Base-by-base conservation (phyloP, 805 yeast species). In the Yarrowia sp. region DNA sequence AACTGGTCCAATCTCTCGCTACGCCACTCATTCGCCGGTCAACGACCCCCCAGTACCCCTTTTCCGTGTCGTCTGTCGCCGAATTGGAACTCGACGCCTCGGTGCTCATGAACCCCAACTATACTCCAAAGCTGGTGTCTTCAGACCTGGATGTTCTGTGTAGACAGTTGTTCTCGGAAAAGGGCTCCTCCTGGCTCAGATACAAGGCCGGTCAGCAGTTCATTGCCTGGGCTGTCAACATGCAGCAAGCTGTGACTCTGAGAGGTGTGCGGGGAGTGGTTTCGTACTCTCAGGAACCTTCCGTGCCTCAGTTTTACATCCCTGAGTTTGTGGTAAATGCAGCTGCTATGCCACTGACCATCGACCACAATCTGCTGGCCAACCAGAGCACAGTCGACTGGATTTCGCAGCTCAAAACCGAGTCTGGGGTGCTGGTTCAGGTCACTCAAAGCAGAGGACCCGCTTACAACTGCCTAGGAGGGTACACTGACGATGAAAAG, bases 111-210 rank as follows among this genome's bases (percentile, higher is more conserved):
- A 43, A 70, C 12, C 69, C 73, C 9, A 70, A 71, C 40, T 72
- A 73, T 24, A 44, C 52, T 2, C 69, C 72, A 9, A 64, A 68
- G 33, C 44, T 73, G 38, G 70, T 67, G 3, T 36, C 58, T 14
- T 72, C 74, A 4, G 74, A 73, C 12, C 55, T 73, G 36, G 56
- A 64, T 19, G 47, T 55, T 19, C 68, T 73, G 2, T 70, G 72
- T 17, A 30, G 56, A 9, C 68, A 69, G 64, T 68, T 72, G 13
- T 72, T 73, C 50, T 73, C 74, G 17, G 75, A 73, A 39, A 69
- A 71, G 14, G 75, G 75, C 6, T 64, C 75, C 1, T 68, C 74
- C 1, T 73, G 75, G 75, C 63, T 73, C 34, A 63, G 75, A 9
- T 71, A 70, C 60, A 53, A 42, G 17, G 66, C 75, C 12, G 75